phyloP scores from a whole-genome alignment of 1,284 basidiomycete genomes.

The Moniliella sp. region DNA sequence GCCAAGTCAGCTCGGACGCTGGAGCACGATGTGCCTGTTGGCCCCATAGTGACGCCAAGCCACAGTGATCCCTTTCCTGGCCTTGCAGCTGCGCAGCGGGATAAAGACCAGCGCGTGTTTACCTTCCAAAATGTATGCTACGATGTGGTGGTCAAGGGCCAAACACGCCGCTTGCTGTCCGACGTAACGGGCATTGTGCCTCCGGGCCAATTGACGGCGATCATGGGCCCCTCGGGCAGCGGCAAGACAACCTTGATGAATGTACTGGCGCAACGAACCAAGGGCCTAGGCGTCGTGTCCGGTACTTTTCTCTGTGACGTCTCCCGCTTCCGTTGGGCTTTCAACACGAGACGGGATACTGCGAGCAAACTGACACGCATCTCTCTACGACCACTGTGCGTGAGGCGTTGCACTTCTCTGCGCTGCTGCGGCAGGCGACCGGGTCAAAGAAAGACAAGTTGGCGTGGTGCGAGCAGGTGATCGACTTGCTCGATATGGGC shows the following conservation, averaged over 20 bases:
- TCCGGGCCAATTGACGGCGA: slow-evolving; percentile 6
- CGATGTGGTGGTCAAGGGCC: slow-evolving; percentile 13
- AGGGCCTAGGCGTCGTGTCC: slow-evolving; percentile 3
- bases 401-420: slow-evolving; percentile 20
- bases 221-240: slow-evolving; percentile 6
- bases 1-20: too few species aligned
- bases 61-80: too few species aligned
- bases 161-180: slow-evolving; percentile 9
- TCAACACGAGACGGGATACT: slow-evolving; percentile 5
- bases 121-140: slow-evolving; percentile 16
- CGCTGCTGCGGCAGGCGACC: slow-evolving; percentile 16
- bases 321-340: slow-evolving; percentile 6
- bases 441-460: slow-evolving; percentile 13
- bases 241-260: slow-evolving; percentile 11
- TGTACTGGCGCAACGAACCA: slow-evolving; percentile 6
- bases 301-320: slow-evolving; percentile 6
- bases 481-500: slow-evolving; percentile 16
- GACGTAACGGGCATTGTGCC: slow-evolving; percentile 6
- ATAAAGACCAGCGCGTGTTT: too few species aligned
- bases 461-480: slow-evolving; percentile 9
- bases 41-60: too few species aligned
- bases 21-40: too few species aligned
- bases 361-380: slow-evolving; percentile 16
- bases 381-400: slow-evolving; percentile 15
- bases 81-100: slow-evolving; percentile 2